Percentiles rank a stretch among this genome's conserved stretches.
Evolutionary conservation across 2,329 filamentous ascomycete species (phyloP).

Genomic region (Fragosphaeria purpurea): DNA sequence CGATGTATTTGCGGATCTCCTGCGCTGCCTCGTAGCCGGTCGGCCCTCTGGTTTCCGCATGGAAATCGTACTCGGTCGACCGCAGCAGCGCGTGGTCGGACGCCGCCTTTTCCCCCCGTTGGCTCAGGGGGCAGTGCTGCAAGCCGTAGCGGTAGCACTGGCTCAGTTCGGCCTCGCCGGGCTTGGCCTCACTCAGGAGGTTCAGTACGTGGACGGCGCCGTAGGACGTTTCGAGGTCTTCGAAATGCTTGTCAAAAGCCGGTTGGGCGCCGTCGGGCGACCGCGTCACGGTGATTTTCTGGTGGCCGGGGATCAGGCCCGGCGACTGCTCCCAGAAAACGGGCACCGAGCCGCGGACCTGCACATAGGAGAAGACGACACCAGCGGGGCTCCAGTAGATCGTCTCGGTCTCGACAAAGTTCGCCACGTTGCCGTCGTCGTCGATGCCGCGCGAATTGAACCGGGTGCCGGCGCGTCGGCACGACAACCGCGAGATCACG

Average conservation of each 20-base stretch:
- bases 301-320: constrained; percentile 79
- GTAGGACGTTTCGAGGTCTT: constrained; percentile 74
- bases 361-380: constrained; percentile 83
- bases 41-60: constrained; percentile 81
- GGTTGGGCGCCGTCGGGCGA: constrained; percentile 86
- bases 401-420: constrained; percentile 97
- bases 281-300: constrained; percentile 86
- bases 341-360: constrained; percentile 85
- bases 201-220: constrained; percentile 90
- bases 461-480: constrained; percentile 79
- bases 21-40: constrained; percentile 85
- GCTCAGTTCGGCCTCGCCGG: constrained; percentile 75
- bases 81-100: constrained; percentile 65
- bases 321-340: constrained; percentile 95
- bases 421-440: constrained; percentile 93
- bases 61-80: constrained; percentile 89
- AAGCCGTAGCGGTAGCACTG: constrained; percentile 71
- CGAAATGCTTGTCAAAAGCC: constrained; percentile 92
- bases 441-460: constrained; percentile 98
- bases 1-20: constrained; percentile 69
- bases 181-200: constrained; percentile 81
- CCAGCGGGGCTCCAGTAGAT: constrained; percentile 75
- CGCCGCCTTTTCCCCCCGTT: constrained; percentile 38
- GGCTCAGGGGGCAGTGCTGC: constrained; percentile 59
- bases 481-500: constrained; percentile 84